These are phyloP conservation scores for Trichoderma citrinoviride DNA, from an alignment of 2,329 filamentous ascomycete species.

Conservation along the genomic window DNA sequence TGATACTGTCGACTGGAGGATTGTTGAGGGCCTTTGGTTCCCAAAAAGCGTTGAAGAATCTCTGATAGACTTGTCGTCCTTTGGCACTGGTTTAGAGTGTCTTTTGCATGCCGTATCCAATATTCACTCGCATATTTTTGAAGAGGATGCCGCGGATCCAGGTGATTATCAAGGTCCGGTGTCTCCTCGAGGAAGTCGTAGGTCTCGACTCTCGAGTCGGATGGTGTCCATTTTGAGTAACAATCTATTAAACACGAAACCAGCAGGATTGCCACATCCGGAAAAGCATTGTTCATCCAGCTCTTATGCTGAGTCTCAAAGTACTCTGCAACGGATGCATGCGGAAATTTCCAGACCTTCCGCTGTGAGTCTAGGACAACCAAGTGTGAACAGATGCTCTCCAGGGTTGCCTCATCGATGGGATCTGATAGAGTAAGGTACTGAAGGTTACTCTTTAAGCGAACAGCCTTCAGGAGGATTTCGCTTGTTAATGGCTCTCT, in stretches of 20 bases:
- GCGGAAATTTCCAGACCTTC: neutral
- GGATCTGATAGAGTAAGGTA: neutral
- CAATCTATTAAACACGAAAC: neutral
- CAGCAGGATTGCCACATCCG: neutral
- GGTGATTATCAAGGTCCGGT: neutral
- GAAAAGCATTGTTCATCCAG: neutral
- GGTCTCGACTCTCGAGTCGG: fast-evolving
- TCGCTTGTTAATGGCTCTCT: neutral
- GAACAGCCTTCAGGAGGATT: neutral
- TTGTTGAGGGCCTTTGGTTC: neutral
- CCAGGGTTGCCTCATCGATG: neutral
- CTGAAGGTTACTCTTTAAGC: neutral
- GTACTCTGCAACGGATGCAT: conserved; percentile 5
- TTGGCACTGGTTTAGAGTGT: neutral
- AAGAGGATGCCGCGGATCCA: neutral
- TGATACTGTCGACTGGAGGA: neutral
- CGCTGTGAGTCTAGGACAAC: neutral
- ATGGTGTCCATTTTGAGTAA: neutral
- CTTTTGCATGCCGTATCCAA: neutral
- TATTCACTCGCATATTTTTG: neutral
- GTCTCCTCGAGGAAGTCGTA: fast-evolving
- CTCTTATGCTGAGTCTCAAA: neutral
- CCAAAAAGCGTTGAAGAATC: neutral
- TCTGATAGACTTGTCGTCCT: neutral
- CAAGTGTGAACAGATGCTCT: neutral